phyloP scores from a whole-genome alignment of 2,329 filamentous ascomycete species.

The Coniella lustricola region DNA sequence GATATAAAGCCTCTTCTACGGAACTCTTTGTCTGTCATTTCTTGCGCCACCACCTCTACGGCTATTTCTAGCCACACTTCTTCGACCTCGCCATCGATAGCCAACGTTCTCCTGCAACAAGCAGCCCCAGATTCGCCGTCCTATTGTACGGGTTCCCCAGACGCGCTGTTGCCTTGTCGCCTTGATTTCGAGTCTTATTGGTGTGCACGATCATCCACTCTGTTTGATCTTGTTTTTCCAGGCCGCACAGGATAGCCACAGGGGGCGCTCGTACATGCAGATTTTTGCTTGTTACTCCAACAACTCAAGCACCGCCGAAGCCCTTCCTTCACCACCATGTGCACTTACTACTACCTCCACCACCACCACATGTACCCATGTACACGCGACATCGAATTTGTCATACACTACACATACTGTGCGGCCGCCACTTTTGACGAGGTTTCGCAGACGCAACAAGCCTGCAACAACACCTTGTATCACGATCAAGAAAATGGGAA shows the following conservation, averaged over 20 bases:
- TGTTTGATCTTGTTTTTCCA: too few relatives aligned
- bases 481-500: conserved; percentile 23
- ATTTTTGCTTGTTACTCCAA: too few relatives aligned
- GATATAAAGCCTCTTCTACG: not conserved
- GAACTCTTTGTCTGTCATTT: not conserved
- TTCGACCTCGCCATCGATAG: not conserved
- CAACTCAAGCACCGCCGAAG: too few relatives aligned
- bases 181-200: too few relatives aligned
- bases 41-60: not conserved
- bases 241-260: too few relatives aligned
- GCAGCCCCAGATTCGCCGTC: too few relatives aligned
- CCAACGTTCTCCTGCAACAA: not conserved
- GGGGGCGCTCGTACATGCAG: too few relatives aligned
- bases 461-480: conserved; percentile 25
- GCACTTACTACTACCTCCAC: conserved; percentile 43
- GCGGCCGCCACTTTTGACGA: conserved; percentile 26
- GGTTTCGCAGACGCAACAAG: conserved; percentile 19
- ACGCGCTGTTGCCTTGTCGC: not conserved
- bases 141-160: not conserved
- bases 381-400: conserved; percentile 32
- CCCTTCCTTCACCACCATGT: conserved; percentile 31
- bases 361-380: conserved; percentile 43
- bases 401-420: conserved; percentile 39
- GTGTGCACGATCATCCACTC: too few relatives aligned
- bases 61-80: not conserved